Evolutionary conservation across 768 basidiomycete genomes (phyloP).

Genomic region (Calocera cornea): DNA sequence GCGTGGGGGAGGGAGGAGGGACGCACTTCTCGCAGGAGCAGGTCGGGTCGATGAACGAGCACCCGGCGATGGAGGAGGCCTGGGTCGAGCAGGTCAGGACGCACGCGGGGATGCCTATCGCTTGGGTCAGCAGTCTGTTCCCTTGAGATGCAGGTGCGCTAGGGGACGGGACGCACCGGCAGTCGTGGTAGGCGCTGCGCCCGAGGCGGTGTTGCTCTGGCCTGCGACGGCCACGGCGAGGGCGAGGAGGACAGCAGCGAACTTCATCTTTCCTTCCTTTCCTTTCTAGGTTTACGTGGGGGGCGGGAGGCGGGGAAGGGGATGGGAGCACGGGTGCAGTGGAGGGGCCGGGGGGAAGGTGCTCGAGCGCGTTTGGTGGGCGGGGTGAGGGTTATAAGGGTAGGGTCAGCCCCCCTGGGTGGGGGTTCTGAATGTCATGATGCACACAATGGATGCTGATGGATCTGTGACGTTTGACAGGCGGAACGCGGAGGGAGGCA

Average conservation of each 20-base stretch:
- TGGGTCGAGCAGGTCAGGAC: not conserved
- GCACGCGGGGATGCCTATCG: not conserved
- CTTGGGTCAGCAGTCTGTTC: not conserved
- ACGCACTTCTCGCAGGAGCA: not conserved
- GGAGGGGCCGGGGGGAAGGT: no score
- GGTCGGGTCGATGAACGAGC: not conserved
- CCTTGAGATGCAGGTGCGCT: not conserved
- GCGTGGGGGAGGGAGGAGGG: not conserved
- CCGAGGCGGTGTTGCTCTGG: not conserved
- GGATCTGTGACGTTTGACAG: no score
- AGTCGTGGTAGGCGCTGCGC: not conserved
- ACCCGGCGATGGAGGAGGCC: not conserved
- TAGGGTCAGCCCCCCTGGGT: no score
- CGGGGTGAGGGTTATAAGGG: no score
- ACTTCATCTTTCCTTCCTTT: not conserved
- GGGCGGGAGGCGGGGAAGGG: no score
- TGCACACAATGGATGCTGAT: no score
- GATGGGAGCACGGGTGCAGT: no score
- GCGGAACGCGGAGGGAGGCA: no score
- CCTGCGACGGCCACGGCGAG: not conserved
- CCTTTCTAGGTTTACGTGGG: no score
- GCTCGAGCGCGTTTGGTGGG: no score
- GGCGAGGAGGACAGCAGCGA: not conserved
- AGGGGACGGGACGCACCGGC: not conserved
- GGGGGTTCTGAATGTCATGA: no score